Base-by-base conservation (phyloP, 371 early-diverging fungal genomes). In the Sporodiniella umbellata region DNA sequence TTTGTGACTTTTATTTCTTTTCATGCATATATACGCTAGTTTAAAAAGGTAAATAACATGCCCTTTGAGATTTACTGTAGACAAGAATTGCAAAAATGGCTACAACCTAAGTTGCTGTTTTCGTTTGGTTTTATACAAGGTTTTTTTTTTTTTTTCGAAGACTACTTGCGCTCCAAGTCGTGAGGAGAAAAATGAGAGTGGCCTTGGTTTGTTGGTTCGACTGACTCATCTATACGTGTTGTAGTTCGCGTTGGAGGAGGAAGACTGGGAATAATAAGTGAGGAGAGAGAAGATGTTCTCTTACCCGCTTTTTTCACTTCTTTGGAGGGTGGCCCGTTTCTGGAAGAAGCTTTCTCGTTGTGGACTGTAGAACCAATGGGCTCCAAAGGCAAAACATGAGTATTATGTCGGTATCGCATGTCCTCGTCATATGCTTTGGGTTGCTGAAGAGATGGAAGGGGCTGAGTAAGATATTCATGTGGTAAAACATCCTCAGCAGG, bases 101-200 rank as follows among this genome's bases (percentile, higher is more conserved):
- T n/a, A n/a, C n/a, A n/a, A n/a, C n/a, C n/a, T n/a, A n/a, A n/a
- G n/a, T n/a, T n/a, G n/a, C n/a, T n/a, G n/a, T n/a, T n/a, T n/a
- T n/a, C n/a, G n/a, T n/a, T n/a, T n/a, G n/a, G n/a, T n/a, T n/a
- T n/a, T n/a, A n/a, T n/a, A n/a, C n/a, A n/a, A n/a, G n/a, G n/a
- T n/a, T n/a, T n/a, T n/a, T n/a, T n/a, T n/a, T n/a, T n/a, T n/a
- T n/a, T n/a, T n/a, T n/a, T n/a, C n/a, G n/a, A n/a, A n/a, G n/a
- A n/a, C n/a, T 52, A 57, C 25, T 52, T 51, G 10, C 58, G 52
- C 28, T 57, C 58, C 24, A 57, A 28, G 24, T 58, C 58, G 25
- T 58, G 58, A 14, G 58, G 53, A 8, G 42, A 38, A 42, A 58
- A 58, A 31, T 58, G 53, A 53, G 18, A 33, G 3, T 42, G 35